Evolutionary conservation across 192 early-diverging fungal species (phyloP).

Genomic region (Coemansia sp.): DNA sequence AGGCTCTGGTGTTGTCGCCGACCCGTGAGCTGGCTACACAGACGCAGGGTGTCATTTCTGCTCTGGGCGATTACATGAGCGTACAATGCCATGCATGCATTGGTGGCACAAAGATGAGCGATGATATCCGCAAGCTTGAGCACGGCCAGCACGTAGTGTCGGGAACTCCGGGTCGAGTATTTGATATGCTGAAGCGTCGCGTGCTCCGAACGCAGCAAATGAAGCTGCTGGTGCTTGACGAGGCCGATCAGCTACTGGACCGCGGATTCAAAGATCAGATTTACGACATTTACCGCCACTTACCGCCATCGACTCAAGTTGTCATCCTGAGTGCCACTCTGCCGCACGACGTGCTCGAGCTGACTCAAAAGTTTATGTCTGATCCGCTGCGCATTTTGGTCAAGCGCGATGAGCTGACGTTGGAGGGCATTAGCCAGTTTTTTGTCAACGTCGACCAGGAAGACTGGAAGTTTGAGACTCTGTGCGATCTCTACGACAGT

Average conservation of each 20-base stretch:
- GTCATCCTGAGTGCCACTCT: constrained; percentile 90
- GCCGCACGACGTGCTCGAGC: constrained; percentile 92
- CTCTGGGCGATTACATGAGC: constrained; percentile 96
- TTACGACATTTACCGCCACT: constrained; percentile 87
- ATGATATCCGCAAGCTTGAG: constrained; percentile 92
- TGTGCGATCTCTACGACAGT: constrained; percentile 96
- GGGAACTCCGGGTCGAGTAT: constrained; percentile 94
- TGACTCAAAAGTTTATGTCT: constrained; percentile 97
- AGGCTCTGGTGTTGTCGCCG: constrained; percentile 90
- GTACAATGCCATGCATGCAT: constrained; percentile 95
- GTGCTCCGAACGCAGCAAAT: constrained; percentile 77
- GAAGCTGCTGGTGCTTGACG: constrained; percentile 96
- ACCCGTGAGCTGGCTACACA: constrained; percentile 96
- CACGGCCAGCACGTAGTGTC: constrained; percentile 90
- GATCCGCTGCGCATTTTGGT: constrained; percentile 94
- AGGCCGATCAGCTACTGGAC: constrained; percentile 94
- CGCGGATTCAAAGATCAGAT: constrained; percentile 98
- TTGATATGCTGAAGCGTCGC: constrained; percentile 93
- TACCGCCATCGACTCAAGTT: constrained; percentile 91
- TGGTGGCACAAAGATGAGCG: constrained; percentile 87
- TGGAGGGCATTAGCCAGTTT: constrained; percentile 99
- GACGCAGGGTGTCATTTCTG: constrained; percentile 88
- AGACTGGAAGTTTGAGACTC: constrained; percentile 98
- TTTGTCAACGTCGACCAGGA: constrained; percentile 96
- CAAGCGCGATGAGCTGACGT: constrained; percentile 97